Conservation (phyloP, 139 green algal species). For the Astrephomene gubernaculifera region DNA sequence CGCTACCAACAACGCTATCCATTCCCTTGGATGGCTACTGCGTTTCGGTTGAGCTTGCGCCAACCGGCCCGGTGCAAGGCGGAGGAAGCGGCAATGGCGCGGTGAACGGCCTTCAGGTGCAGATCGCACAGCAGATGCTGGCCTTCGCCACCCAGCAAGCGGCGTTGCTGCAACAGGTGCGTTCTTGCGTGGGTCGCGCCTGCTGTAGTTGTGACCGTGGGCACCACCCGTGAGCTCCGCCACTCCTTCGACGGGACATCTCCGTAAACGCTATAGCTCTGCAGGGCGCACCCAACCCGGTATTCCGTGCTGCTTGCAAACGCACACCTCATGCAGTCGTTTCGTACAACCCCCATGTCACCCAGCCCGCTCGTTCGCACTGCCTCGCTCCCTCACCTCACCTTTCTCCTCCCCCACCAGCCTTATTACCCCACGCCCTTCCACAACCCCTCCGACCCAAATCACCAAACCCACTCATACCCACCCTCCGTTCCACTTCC, state of each 20-base stretch:
- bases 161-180: constrained; percentile 28
- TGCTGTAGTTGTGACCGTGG: no score
- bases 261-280: no score
- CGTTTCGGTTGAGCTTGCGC: constrained; percentile 30
- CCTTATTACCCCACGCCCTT: no score
- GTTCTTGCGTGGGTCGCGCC: background rate
- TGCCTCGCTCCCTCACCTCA: background rate
- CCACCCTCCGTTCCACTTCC: background rate
- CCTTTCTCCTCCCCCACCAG: background rate
- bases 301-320: no score
- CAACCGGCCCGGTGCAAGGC: background rate
- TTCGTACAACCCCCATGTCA: no score
- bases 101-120: constrained; percentile 31
- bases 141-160: constrained; percentile 39
- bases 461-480: background rate
- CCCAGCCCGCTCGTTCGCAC: no score
- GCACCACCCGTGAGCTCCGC: no score
- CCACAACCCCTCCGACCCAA: no score
- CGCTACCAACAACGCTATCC: constrained; percentile 20
- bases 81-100: background rate
- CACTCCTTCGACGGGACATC: no score
- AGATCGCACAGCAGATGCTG: constrained; percentile 41
- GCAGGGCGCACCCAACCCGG: no score
- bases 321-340: no score
- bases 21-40: constrained; percentile 43